Conservation (phyloP, 2,329 filamentous ascomycete genomes). For the Curvularia eragrostidis region DNA sequence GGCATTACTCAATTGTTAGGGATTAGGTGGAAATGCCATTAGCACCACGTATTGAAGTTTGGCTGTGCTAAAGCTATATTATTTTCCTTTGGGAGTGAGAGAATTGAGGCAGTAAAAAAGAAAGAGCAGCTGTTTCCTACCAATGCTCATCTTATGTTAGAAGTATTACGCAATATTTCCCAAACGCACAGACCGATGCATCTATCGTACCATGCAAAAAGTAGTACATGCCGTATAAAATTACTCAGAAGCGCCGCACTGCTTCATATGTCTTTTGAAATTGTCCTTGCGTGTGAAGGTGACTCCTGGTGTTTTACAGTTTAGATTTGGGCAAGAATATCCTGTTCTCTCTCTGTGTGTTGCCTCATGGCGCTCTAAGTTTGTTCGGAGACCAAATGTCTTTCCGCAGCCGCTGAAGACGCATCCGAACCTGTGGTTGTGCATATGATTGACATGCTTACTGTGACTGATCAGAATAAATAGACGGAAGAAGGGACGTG, state of each 20-base stretch:
- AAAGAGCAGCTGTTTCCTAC: too few species aligned
- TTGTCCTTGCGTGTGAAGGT: background rate
- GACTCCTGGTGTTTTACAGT: background rate
- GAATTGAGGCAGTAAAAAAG: too few species aligned
- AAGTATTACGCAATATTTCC: too few species aligned
- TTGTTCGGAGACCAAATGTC: slow-evolving; percentile 1
- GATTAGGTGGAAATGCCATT: too few species aligned
- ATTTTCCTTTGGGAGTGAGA: too few species aligned
- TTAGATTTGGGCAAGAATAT: background rate
- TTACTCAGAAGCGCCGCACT: background rate
- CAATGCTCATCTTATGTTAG: too few species aligned
- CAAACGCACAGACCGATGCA: too few species aligned
- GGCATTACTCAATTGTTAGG: too few species aligned
- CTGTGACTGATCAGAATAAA: background rate
- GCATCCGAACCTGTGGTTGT: background rate
- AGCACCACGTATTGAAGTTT: too few species aligned
- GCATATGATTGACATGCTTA: background rate
- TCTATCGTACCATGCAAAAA: too few species aligned
- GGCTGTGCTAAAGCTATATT: too few species aligned
- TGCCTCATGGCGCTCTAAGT: background rate
- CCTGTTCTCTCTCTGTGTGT: background rate
- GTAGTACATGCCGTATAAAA: too few species aligned
- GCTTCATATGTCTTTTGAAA: background rate
- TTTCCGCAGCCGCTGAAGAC: background rate
- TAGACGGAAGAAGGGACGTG: background rate